Evolutionary conservation across 2,329 filamentous ascomycete genomes (phyloP).

Genomic region (Acarospora socialis): DNA sequence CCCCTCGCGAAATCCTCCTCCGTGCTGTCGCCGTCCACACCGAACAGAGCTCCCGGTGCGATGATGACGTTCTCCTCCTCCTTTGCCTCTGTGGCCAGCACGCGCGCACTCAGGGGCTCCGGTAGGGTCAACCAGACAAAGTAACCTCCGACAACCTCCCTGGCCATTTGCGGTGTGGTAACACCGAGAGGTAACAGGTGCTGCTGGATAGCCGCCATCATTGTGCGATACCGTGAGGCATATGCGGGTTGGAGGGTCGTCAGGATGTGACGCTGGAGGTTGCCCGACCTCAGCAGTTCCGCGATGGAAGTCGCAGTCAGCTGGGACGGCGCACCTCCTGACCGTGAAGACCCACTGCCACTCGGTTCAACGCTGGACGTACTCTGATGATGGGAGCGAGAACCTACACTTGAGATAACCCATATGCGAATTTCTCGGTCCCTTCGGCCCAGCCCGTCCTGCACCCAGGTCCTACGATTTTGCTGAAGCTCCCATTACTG

Average conservation of each 20-base stretch:
- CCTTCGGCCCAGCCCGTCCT: constrained; percentile 83
- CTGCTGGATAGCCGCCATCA: constrained; percentile 45
- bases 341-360: constrained; percentile 40
- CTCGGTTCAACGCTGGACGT: constrained; percentile 1
- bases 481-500: constrained; percentile 83
- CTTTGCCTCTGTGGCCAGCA: constrained; percentile 43
- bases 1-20: constrained; percentile 42
- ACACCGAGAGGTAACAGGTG: constrained; percentile 52
- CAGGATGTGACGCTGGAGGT: constrained; percentile 39
- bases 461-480: constrained; percentile 67
- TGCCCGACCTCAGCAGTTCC: constrained; percentile 37
- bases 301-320: constrained; percentile 43
- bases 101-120: constrained; percentile 34
- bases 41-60: constrained; percentile 51
- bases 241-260: constrained; percentile 42
- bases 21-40: constrained; percentile 41
- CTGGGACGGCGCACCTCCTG: constrained; percentile 47
- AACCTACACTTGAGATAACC: constrained; percentile 43
- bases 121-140: constrained; percentile 70
- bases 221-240: constrained; percentile 35
- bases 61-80: constrained; percentile 35
- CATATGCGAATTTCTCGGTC: constrained; percentile 45
- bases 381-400: constrained; percentile 8
- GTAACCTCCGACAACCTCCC: constrained; percentile 57
- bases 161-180: constrained; percentile 14